A percentile compares a stretch with the other conserved stretches of the same genome.
These are phyloP conservation scores for Exophiala aquamarina DNA, from an alignment of 2,329 filamentous ascomycete species.

Conservation along the genomic window DNA sequence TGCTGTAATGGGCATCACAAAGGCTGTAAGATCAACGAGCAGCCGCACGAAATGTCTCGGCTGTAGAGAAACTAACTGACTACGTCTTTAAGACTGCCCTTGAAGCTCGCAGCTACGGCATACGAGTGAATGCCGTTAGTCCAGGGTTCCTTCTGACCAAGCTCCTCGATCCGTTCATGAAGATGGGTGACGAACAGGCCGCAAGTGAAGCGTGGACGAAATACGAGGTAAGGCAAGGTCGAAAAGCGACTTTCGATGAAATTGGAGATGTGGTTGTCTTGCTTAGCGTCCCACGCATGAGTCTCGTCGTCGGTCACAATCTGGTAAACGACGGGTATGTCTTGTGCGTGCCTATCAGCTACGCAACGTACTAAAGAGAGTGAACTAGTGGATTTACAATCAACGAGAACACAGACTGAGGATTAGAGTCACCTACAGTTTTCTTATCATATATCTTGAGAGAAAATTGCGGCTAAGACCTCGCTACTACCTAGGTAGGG, in stretches of 20 bases:
- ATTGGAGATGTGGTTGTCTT: slow-evolving; percentile 24
- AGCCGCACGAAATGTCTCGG: too few relatives aligned
- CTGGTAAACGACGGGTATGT: slow-evolving; percentile 23
- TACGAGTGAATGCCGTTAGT: slow-evolving; percentile 19
- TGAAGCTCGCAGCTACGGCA: slow-evolving; percentile 15
- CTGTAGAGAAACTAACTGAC: too few relatives aligned
- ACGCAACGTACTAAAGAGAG: too few relatives aligned
- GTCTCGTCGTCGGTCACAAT: slow-evolving; percentile 22
- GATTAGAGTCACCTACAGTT: too few relatives aligned
- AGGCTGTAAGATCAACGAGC: slow-evolving; percentile 12
- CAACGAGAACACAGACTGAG: slow-evolving; percentile 17
- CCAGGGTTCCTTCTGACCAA: slow-evolving; percentile 23
- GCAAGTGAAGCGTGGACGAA: slow-evolving; percentile 13
- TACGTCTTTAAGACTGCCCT: slow-evolving; percentile 12
- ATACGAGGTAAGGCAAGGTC: slow-evolving; percentile 20
- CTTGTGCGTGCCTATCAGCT: neutral
- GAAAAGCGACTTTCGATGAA: slow-evolving; percentile 20
- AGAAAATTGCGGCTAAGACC: too few relatives aligned
- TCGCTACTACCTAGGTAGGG: too few relatives aligned
- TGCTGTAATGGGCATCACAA: slow-evolving; percentile 22
- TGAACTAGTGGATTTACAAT: slow-evolving; percentile 18
- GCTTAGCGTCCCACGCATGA: slow-evolving; percentile 20
- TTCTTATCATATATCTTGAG: too few relatives aligned
- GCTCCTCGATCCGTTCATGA: slow-evolving; percentile 19
- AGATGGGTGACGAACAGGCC: slow-evolving; percentile 3